Percentiles rank a stretch among this genome's conserved stretches.
Conservation (phyloP, 768 basidiomycete genomes). For the Hygrophorus russula region DNA sequence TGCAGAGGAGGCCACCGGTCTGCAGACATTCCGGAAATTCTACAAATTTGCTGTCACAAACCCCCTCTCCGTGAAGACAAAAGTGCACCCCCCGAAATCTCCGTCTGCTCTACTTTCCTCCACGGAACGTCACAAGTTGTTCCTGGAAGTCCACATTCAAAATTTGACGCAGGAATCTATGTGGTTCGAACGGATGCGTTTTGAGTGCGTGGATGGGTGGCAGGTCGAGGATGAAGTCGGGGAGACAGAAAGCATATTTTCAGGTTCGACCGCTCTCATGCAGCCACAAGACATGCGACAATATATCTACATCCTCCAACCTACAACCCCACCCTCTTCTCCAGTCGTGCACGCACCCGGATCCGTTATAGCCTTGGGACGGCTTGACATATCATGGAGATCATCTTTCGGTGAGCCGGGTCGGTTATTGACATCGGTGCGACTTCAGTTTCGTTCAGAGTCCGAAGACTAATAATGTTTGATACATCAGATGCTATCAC, state of each 20-base stretch:
- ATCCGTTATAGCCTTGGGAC: slow-evolving; percentile 66
- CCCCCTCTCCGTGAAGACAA: slow-evolving; percentile 90
- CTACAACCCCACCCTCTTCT: slow-evolving; percentile 29
- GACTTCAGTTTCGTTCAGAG: not conserved
- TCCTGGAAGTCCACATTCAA: slow-evolving; percentile 88
- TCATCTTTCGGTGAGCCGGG: slow-evolving; percentile 82
- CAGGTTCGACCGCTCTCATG: slow-evolving; percentile 56
- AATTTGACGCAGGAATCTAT: slow-evolving; percentile 72
- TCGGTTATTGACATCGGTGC: slow-evolving; percentile 63
- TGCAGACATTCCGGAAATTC: slow-evolving; percentile 77
- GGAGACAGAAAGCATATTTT: slow-evolving; percentile 34
- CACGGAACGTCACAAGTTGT: slow-evolving; percentile 67
- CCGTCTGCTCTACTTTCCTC: slow-evolving; percentile 59
- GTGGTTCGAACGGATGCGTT: slow-evolving; percentile 70
- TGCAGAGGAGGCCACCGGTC: slow-evolving; percentile 40
- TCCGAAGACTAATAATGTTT: not conserved
- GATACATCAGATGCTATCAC: slow-evolving; percentile 47
- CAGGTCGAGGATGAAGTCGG: slow-evolving; percentile 34
- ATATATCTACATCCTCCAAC: slow-evolving; percentile 75
- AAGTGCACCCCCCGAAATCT: slow-evolving; percentile 70
- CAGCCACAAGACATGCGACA: slow-evolving; percentile 81
- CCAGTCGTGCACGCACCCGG: slow-evolving; percentile 53
- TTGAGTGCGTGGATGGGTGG: slow-evolving; percentile 68
- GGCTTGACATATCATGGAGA: slow-evolving; percentile 82
- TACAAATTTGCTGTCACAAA: slow-evolving; percentile 92